phyloP scores from a whole-genome alignment of 73 alveolate species.

The Symbiodinium pilosum region DNA sequence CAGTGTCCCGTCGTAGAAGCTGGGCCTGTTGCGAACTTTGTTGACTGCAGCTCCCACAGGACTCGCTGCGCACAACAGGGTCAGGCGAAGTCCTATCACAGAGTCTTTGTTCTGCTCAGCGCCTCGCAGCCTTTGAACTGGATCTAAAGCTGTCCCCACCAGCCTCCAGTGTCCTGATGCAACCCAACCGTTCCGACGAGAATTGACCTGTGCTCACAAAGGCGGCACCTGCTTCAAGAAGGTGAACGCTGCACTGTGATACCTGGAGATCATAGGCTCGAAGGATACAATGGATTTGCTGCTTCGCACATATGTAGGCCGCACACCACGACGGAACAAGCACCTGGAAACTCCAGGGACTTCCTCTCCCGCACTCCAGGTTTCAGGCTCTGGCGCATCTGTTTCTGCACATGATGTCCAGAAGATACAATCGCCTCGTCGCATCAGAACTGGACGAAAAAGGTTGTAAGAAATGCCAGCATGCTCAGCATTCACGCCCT shows the following conservation, averaged over 20 bases:
- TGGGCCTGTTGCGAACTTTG: too few species aligned
- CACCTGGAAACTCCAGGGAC: background rate
- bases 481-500: background rate
- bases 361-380: background rate
- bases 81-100: too few species aligned
- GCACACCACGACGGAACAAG: background rate
- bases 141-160: too few species aligned
- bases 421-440: constrained; percentile 66
- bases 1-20: too few species aligned
- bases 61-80: too few species aligned
- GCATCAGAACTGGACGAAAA: background rate
- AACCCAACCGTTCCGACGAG: too few species aligned
- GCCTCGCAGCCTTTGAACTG: too few species aligned
- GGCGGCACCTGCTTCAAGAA: constrained; percentile 59
- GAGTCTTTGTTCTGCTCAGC: too few species aligned
- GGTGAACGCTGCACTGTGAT: constrained; percentile 66
- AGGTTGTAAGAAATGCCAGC: constrained; percentile 3
- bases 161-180: too few species aligned
- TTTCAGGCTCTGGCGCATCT: background rate
- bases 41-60: too few species aligned
- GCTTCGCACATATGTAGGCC: background rate
- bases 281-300: background rate
- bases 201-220: too few species aligned
- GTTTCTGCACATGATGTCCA: constrained; percentile 47
- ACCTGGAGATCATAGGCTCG: background rate